Percentiles rank a stretch among this genome's conserved stretches.
phyloP scores from a whole-genome alignment of 345 rosid genomes.

The Clausena lansium region DNA sequence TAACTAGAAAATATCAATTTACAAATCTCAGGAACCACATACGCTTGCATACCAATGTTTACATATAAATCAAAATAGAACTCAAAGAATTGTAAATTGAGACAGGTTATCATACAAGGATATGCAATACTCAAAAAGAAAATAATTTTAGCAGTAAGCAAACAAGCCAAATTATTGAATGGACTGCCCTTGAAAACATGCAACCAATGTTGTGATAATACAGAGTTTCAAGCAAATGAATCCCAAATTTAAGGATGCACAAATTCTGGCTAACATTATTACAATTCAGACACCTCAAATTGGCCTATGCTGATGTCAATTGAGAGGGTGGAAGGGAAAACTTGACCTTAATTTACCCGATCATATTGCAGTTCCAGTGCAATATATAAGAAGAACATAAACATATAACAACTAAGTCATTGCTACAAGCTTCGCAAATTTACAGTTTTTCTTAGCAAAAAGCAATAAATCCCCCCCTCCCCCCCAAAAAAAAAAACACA shows the following conservation, averaged over 20 bases:
- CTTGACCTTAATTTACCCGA: not conserved
- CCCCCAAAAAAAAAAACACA: not conserved
- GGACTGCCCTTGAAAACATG: not conserved
- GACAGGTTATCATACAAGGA: not conserved
- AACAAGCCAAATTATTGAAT: not conserved
- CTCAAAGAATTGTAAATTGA: not conserved
- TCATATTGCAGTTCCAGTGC: not conserved
- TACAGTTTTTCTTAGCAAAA: not conserved
- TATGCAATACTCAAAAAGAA: not conserved
- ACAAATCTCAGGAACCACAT: not conserved
- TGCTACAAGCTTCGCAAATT: not conserved
- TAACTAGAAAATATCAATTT: not conserved
- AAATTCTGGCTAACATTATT: not conserved
- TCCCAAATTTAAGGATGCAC: not conserved
- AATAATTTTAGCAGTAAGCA: not conserved
- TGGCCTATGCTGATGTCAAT: not conserved
- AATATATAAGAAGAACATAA: not conserved
- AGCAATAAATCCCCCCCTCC: not conserved
- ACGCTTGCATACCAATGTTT: not conserved
- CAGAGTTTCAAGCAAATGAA: not conserved
- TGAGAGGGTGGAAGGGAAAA: not conserved
- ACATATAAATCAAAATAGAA: not conserved
- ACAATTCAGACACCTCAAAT: not conserved
- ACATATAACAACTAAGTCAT: not conserved
- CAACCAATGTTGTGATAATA: not conserved